phyloP scores from a whole-genome alignment of 257 asterid genomes.

The Craterostigma plantagineum region DNA sequence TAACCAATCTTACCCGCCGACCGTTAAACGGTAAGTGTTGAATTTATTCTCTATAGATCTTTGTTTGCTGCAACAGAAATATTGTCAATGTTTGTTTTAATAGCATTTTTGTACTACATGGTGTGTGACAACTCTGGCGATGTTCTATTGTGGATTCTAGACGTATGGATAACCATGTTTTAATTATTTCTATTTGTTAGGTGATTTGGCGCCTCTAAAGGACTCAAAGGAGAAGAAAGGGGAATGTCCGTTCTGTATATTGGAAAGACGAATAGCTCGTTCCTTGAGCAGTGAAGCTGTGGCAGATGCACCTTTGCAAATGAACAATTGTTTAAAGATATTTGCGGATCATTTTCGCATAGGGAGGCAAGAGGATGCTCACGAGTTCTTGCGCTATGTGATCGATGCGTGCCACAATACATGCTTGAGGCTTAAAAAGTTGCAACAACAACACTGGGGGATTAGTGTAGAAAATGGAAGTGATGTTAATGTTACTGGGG shows the following conservation, averaged over 20 bases:
- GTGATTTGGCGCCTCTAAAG: constrained; percentile 45
- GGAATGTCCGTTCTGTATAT: constrained; percentile 90
- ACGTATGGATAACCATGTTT: too few species aligned
- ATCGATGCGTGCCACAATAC: constrained; percentile 94
- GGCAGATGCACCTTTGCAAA: constrained; percentile 52
- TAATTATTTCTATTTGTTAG: too few species aligned
- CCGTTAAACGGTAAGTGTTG: too few species aligned
- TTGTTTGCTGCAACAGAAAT: too few species aligned
- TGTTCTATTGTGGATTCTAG: too few species aligned
- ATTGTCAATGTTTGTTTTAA: too few species aligned
- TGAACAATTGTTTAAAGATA: constrained; percentile 55
- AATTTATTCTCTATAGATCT: too few species aligned
- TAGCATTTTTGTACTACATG: too few species aligned
- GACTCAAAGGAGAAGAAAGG: constrained; percentile 68
- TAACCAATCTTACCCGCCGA: too few species aligned
- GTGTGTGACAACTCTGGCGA: too few species aligned
- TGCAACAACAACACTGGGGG: constrained; percentile 50
- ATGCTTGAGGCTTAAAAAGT: constrained; percentile 74
- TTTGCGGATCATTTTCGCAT: constrained; percentile 69
- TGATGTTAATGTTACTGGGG: constrained; percentile 34
- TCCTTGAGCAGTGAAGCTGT: constrained; percentile 54
- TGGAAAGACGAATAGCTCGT: constrained; percentile 69
- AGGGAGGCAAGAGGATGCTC: constrained; percentile 97
- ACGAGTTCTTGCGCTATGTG: constrained; percentile 93
- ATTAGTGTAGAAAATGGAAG: constrained; percentile 34